phyloP scores from a whole-genome alignment of 2,329 filamentous ascomycete species.

The Colletotrichum simmondsii region DNA sequence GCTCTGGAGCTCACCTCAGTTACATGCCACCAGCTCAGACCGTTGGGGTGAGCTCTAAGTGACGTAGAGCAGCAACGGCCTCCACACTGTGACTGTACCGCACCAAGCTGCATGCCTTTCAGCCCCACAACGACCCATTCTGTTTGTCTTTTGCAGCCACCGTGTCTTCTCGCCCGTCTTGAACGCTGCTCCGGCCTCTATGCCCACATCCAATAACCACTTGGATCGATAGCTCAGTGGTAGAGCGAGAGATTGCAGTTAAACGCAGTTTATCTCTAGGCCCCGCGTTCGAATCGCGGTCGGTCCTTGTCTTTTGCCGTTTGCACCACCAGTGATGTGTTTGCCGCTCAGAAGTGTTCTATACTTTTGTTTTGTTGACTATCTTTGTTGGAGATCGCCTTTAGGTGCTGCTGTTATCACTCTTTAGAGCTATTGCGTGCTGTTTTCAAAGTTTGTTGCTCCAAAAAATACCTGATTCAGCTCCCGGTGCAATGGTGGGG shows the following conservation, averaged over 20 bases:
- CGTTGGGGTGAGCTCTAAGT: constrained; percentile 22
- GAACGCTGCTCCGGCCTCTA: accelerated
- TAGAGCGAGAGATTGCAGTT: constrained; percentile 35
- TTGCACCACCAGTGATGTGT: neutral
- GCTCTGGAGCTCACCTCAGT: constrained; percentile 6
- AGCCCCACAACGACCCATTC: constrained; percentile 19
- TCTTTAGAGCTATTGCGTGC: neutral
- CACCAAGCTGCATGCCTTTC: neutral
- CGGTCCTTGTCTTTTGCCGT: constrained; percentile 27
- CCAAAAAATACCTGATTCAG: neutral
- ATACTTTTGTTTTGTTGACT: neutral
- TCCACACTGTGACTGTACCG: neutral
- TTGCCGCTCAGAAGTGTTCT: neutral
- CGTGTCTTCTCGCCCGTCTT: constrained; percentile 10
- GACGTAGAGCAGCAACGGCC: constrained; percentile 22
- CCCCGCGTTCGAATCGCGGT: constrained; percentile 35
- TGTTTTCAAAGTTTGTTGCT: neutral
- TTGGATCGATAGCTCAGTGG: constrained; percentile 35
- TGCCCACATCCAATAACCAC: neutral
- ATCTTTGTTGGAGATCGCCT: no score
- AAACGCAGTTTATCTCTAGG: constrained; percentile 28
- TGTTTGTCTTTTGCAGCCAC: neutral
- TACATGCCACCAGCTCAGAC: neutral
- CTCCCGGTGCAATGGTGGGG: constrained; percentile 13
- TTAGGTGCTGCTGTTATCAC: neutral